Evolutionary conservation across 2,329 filamentous ascomycete species (phyloP).

Genomic region (Atkinsonella texensis): DNA sequence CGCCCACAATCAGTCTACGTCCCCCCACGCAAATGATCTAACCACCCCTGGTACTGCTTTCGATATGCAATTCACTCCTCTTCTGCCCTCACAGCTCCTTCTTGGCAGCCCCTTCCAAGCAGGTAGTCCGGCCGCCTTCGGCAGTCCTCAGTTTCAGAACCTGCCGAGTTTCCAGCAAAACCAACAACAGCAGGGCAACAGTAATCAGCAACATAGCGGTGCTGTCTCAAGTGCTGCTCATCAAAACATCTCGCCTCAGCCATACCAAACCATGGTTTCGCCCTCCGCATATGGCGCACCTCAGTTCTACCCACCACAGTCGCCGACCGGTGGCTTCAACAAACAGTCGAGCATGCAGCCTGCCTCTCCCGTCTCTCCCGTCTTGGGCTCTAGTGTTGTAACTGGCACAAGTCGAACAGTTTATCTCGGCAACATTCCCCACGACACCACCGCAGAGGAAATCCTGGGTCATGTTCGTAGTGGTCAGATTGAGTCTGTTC

Average conservation of each 20-base stretch:
- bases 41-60: constrained; percentile 77
- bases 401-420: constrained; percentile 92
- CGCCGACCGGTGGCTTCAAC: constrained; percentile 66
- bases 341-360: constrained; percentile 46
- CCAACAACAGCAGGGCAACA: constrained; percentile 37
- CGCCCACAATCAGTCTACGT: constrained; percentile 24
- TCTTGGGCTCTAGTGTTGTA: constrained; percentile 68
- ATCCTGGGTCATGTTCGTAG: constrained; percentile 93
- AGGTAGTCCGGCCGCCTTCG: constrained; percentile 80
- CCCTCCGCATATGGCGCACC: constrained; percentile 72
- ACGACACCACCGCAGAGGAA: constrained; percentile 92
- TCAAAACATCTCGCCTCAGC: constrained; percentile 65
- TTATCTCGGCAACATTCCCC: constrained; percentile 96
- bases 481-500: constrained; percentile 97
- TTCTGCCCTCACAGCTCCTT: constrained; percentile 87
- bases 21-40: constrained; percentile 57
- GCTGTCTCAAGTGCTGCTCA: constrained; percentile 65
- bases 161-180: constrained; percentile 62
- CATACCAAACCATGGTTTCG: constrained; percentile 77
- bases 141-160: constrained; percentile 82
- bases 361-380: constrained; percentile 64
- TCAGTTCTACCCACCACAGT: constrained; percentile 81
- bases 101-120: constrained; percentile 96
- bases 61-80: constrained; percentile 97
- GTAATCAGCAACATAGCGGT: constrained; percentile 43